phyloP scores from a whole-genome alignment of 2,329 filamentous ascomycete genomes.

The Botryosphaeria dothidea region DNA sequence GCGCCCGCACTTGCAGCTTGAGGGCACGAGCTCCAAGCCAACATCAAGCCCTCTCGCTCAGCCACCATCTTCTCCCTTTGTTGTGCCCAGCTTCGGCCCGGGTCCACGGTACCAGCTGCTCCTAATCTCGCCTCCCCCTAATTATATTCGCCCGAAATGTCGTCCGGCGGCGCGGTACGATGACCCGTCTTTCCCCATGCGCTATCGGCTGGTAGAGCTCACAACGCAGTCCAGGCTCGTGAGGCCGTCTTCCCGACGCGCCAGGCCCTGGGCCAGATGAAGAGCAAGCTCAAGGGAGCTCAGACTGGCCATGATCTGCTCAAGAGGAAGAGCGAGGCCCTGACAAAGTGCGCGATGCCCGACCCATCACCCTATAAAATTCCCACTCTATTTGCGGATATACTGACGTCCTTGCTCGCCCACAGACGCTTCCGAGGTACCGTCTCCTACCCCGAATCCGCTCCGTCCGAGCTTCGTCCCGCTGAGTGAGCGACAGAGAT shows the following conservation, averaged over 20 bases:
- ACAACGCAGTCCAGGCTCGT: conserved; percentile 65
- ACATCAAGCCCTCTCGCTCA: conserved; percentile 8
- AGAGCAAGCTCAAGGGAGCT: conserved; percentile 87
- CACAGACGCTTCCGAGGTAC: conserved; percentile 83
- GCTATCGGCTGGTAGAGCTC: conserved; percentile 24
- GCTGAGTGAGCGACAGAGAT: conserved; percentile 62
- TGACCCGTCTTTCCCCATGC: neutral
- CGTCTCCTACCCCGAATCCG: neutral
- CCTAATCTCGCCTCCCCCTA: conserved; percentile 3
- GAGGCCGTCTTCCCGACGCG: conserved; percentile 97
- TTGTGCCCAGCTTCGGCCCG: neutral
- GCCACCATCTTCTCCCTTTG: conserved; percentile 8
- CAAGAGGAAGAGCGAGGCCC: conserved; percentile 95
- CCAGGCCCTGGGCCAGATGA: conserved; percentile 96
- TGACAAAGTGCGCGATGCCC: conserved; percentile 75
- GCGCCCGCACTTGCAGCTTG: neutral
- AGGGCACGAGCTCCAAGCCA: conserved; percentile 14
- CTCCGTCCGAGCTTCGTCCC: conserved; percentile 14
- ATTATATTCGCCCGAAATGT: conserved; percentile 33
- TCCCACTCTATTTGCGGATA: neutral
- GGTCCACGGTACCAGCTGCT: neutral
- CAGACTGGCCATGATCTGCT: conserved; percentile 83
- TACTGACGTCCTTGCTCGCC: conserved; percentile 20
- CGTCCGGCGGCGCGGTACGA: conserved; percentile 57
- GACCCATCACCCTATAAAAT: conserved; percentile 12